phyloP scores from a whole-genome alignment of 768 basidiomycete species.

The Flagelloscypha sp. region DNA sequence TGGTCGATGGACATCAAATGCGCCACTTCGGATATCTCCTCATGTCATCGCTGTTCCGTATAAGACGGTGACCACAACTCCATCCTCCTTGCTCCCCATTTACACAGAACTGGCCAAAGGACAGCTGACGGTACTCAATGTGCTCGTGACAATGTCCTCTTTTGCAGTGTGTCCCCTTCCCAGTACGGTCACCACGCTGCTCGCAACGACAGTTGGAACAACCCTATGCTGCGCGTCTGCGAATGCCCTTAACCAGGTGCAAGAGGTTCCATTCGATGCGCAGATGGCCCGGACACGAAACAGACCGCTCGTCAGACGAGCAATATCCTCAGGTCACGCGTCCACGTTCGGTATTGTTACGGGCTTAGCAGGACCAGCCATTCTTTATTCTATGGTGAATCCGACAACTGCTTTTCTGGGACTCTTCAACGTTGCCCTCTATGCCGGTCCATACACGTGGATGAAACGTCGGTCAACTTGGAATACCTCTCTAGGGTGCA shows the following conservation, averaged over 20 bases:
- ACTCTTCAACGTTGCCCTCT: constrained; percentile 75
- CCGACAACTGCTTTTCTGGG: constrained; percentile 82
- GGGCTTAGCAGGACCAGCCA: constrained; percentile 67
- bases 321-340: constrained; percentile 82
- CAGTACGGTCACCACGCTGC: constrained; percentile 71
- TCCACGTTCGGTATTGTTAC: constrained; percentile 68
- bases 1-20: constrained; percentile 34
- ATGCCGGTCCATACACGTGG: constrained; percentile 89
- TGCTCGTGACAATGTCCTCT: constrained; percentile 84
- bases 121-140: constrained; percentile 75
- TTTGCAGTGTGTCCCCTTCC: constrained; percentile 90
- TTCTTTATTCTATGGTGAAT: constrained; percentile 79
- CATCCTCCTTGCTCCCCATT: constrained; percentile 46
- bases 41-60: constrained; percentile 8
- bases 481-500: constrained; percentile 92
- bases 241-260: constrained; percentile 89
- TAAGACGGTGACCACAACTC: constrained; percentile 21
- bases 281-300: constrained; percentile 90
- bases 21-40: constrained; percentile 11
- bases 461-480: constrained; percentile 73
- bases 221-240: constrained; percentile 88
- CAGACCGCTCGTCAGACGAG: constrained; percentile 77
- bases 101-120: constrained; percentile 83
- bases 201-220: constrained; percentile 85
- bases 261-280: constrained; percentile 92